These are phyloP conservation scores for Plasmodium berghei DNA, from an alignment of 169 alveolate genomes.

Conservation along the genomic window DNA sequence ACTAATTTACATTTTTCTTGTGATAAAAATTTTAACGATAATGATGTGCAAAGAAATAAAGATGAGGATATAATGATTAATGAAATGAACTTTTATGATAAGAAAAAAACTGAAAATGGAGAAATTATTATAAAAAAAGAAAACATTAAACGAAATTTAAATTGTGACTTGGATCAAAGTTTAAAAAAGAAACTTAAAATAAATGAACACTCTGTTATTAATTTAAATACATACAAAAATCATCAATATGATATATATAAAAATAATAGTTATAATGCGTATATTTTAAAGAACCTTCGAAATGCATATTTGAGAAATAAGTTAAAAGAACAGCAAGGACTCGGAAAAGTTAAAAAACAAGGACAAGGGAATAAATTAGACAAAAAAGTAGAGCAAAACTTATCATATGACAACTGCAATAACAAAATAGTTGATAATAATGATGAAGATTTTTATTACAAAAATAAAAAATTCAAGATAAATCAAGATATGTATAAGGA, in stretches of 20 bases:
- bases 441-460: background rate
- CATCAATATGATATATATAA: slow-evolving; percentile 14
- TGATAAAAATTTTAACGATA: too few relatives aligned
- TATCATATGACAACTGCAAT: background rate
- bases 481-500: background rate
- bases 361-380: background rate
- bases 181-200: slow-evolving; percentile 41
- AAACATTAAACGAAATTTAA: slow-evolving; percentile 35
- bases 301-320: slow-evolving; percentile 43
- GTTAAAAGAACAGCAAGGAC: slow-evolving; percentile 3
- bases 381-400: background rate
- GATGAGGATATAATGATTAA: background rate
- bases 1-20: too few relatives aligned
- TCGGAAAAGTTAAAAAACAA: slow-evolving; percentile 1
- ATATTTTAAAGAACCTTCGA: slow-evolving; percentile 47
- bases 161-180: slow-evolving; percentile 5
- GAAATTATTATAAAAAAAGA: background rate
- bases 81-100: background rate
- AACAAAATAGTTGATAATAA: slow-evolving; percentile 12
- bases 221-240: slow-evolving; percentile 59
- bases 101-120: background rate
- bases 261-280: slow-evolving; percentile 65
- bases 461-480: too few relatives aligned
- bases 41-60: background rate
- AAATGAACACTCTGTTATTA: slow-evolving; percentile 38